Evolutionary conservation across 768 basidiomycete species (phyloP), one percentile per base, ranked within the genome.

Genomic region (Lactifluus piperatus): DNA sequence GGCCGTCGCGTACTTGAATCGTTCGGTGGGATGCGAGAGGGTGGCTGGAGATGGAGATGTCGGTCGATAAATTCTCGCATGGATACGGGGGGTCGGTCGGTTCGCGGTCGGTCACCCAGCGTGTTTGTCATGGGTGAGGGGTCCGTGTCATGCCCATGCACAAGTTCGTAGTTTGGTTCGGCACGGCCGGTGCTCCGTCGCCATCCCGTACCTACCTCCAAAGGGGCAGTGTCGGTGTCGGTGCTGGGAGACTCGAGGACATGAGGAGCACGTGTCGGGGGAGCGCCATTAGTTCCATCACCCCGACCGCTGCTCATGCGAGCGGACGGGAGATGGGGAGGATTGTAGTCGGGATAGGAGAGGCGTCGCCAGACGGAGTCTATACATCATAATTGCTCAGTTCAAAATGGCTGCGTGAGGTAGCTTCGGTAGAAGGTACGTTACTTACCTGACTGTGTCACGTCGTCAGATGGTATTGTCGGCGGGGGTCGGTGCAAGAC

Each of bases 21-120:
- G 22, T 47, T 37, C 2, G 50, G 30, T 47, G 50, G 36, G 34
- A 41, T 56, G 36, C 51, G 60, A 34, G 60, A 26, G 29, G 54
- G 49, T 47, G 27, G 50, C 4, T 60, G 59, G 49, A 55, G 49
- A 47, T 58, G 51, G 14, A 30, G 44, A 9, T 36, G 58, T 10
- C 57, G 46, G 18, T 41, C 43, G 6, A 54, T 50, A 41, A 62
- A 18, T 34, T 60, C 51, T 16, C 60, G 60, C 36, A 61, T 61
- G 5, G 54, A 39, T 6, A 44, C 14, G 30, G 54, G 41, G 13
- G 54, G 24, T 16, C 54, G 60, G 46, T 56, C 60, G 3, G 36
- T 36, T n/a, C 29, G 29, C 6, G 54, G 50, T 39, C 54, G 54
- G 32, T 60, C 59, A 41, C 29, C 24, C 2, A 51, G 20, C 11